phyloP scores from a whole-genome alignment of 225 moss, liverwort and hornwort genomes.

The Physcomitrium patens region DNA sequence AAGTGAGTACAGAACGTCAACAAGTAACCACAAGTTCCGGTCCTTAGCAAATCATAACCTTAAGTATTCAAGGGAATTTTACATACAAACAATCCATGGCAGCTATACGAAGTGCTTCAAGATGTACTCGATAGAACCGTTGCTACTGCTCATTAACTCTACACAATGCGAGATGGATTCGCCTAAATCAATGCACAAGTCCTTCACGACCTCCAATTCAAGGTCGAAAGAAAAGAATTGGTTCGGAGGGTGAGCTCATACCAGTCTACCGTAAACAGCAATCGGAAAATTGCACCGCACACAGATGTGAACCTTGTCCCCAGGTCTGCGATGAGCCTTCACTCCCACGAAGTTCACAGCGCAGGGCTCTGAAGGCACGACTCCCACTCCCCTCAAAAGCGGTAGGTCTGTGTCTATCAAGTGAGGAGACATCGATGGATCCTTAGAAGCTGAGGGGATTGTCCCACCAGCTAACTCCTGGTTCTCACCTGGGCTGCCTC shows the following conservation, averaged over 20 bases:
- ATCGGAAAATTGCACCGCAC: conserved; percentile 96
- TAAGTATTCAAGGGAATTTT: not conserved
- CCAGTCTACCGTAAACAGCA: conserved; percentile 90
- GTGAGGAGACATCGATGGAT: conserved; percentile 55
- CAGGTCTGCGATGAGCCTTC: conserved; percentile 72
- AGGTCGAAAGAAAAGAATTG: not conserved
- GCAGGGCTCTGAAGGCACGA: conserved; percentile 57
- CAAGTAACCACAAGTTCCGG: not conserved
- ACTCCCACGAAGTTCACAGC: conserved; percentile 64
- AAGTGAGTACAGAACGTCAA: no score
- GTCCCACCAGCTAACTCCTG: conserved; percentile 43
- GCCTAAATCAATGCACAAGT: not conserved
- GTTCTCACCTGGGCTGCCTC: conserved; percentile 35
- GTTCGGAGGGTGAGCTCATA: conserved; percentile 37
- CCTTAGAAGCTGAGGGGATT: conserved; percentile 25
- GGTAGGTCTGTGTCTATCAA: conserved; percentile 68
- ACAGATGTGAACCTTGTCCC: conserved; percentile 95
- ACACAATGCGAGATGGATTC: not conserved
- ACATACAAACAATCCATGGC: not conserved
- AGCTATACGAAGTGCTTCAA: not conserved
- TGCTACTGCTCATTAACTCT: conserved; percentile 12
- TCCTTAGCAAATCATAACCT: not conserved
- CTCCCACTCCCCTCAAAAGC: conserved; percentile 70
- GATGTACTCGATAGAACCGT: not conserved
- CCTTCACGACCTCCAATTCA: not conserved